Conservation (phyloP, 2,329 filamentous ascomycete genomes). For the Calonectria pteridis region DNA sequence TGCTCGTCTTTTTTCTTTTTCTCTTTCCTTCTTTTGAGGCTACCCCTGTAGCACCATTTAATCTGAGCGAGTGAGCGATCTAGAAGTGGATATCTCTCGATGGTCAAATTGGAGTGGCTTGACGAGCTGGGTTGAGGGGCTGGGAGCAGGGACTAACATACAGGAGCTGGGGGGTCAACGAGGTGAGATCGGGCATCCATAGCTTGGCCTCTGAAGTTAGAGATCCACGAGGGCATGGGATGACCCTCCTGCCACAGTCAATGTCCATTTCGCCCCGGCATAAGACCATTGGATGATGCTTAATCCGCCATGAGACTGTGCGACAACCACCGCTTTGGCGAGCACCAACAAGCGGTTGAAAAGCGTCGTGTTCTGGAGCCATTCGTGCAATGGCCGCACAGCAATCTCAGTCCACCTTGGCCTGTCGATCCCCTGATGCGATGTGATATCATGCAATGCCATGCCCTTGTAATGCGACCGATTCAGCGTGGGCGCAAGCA, state of each 20-base stretch:
- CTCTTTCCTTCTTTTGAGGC: neutral
- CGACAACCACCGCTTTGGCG: neutral
- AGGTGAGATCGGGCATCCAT: conserved; percentile 23
- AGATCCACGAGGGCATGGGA: conserved; percentile 17
- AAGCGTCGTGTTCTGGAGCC: neutral
- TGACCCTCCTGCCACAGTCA: neutral
- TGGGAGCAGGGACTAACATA: conserved; percentile 35
- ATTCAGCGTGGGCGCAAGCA: conserved; percentile 18
- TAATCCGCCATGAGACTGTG: neutral
- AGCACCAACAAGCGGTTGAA: neutral
- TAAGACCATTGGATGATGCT: neutral
- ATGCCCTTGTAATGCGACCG: conserved; percentile 8
- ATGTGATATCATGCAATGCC: conserved; percentile 38
- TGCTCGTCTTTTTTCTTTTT: neutral
- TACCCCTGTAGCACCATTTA: conserved; percentile 9
- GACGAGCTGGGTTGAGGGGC: conserved; percentile 38
- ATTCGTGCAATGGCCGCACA: conserved; percentile 1
- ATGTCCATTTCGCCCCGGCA: neutral
- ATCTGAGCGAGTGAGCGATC: conserved; percentile 14
- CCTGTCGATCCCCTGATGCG: conserved; percentile 28
- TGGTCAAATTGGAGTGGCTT: conserved; percentile 44
- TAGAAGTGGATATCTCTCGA: conserved; percentile 25
- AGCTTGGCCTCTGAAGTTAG: neutral
- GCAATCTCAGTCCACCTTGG: neutral
- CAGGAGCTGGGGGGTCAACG: conserved; percentile 5